A percentile compares a stretch with the other conserved stretches of the same genome.
phyloP scores from a whole-genome alignment of 352 stramenopile species.

The Phytophthora quininea region DNA sequence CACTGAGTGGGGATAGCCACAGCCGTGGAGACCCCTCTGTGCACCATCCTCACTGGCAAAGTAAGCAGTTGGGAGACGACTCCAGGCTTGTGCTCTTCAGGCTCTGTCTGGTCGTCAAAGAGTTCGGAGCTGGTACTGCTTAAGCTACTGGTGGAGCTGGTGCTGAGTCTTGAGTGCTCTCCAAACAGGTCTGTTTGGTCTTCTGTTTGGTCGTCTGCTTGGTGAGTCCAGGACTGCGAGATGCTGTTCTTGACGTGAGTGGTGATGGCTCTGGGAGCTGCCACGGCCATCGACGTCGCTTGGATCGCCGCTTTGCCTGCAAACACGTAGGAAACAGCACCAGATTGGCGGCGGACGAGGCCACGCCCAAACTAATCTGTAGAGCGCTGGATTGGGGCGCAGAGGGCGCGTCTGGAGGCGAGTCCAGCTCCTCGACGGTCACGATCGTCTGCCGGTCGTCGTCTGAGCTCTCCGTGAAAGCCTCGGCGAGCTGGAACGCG shows the following conservation, averaged over 20 bases:
- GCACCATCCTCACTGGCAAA: slow-evolving; percentile 62
- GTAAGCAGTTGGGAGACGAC: slow-evolving; percentile 64
- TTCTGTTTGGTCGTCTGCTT: not conserved
- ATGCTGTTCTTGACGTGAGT: slow-evolving; percentile 55
- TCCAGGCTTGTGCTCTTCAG: slow-evolving; percentile 16
- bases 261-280: slow-evolving; percentile 63
- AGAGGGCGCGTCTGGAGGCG: not conserved
- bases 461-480: slow-evolving; percentile 23
- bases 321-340: slow-evolving; percentile 66
- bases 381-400: slow-evolving; percentile 30
- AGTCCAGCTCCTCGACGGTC: slow-evolving; percentile 24
- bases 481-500: slow-evolving; percentile 26
- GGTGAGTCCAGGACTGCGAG: slow-evolving; percentile 28
- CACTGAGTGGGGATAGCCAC: slow-evolving; percentile 55
- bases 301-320: slow-evolving; percentile 63
- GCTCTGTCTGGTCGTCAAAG: slow-evolving; percentile 15
- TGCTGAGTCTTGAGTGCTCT: slow-evolving; percentile 31
- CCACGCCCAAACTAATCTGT: slow-evolving; percentile 60
- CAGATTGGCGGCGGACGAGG: slow-evolving; percentile 60
- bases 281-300: slow-evolving; percentile 61
- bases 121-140: slow-evolving; percentile 21
- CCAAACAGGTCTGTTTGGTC: slow-evolving; percentile 56
- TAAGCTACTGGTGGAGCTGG: slow-evolving; percentile 29
- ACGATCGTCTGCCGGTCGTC: slow-evolving; percentile 28
- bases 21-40: slow-evolving; percentile 61